Percentiles rank a stretch among this genome's conserved stretches.
phyloP scores from a whole-genome alignment of 345 rosid genomes.

The Syzygium aromaticum region DNA sequence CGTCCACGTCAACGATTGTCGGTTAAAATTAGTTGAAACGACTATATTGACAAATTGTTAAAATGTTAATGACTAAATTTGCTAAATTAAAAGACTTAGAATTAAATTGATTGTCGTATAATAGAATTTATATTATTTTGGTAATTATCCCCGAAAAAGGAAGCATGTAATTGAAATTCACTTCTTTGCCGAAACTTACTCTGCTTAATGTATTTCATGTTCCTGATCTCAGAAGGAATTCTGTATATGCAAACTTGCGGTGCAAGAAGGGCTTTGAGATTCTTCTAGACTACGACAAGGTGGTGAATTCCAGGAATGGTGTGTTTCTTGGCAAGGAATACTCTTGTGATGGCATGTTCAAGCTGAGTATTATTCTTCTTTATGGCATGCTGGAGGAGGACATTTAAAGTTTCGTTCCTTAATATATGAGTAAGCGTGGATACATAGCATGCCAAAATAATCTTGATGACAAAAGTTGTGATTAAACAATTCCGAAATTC shows the following conservation, averaged over 20 bases:
- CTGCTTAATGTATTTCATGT: neutral
- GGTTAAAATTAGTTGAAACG: too few relatives aligned
- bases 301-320: neutral
- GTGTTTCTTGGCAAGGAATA: constrained; percentile 1
- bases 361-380: neutral
- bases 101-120: too few relatives aligned
- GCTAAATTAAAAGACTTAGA: too few relatives aligned
- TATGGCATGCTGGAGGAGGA: neutral
- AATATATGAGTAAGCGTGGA: neutral
- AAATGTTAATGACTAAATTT: too few relatives aligned
- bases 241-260: neutral
- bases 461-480: neutral
- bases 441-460: neutral
- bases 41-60: too few relatives aligned
- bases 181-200: neutral
- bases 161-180: neutral
- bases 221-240: neutral
- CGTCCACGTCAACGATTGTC: too few relatives aligned
- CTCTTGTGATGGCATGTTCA: neutral
- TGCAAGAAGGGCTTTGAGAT: neutral
- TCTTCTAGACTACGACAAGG: neutral
- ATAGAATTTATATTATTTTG: too few relatives aligned
- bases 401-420: neutral
- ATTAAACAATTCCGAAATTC: neutral
- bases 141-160: neutral